Evolutionary conservation across 208 protist species (phyloP), one percentile per base, ranked within the genome.

Genomic region (Kentomonas sorsogonicus): DNA sequence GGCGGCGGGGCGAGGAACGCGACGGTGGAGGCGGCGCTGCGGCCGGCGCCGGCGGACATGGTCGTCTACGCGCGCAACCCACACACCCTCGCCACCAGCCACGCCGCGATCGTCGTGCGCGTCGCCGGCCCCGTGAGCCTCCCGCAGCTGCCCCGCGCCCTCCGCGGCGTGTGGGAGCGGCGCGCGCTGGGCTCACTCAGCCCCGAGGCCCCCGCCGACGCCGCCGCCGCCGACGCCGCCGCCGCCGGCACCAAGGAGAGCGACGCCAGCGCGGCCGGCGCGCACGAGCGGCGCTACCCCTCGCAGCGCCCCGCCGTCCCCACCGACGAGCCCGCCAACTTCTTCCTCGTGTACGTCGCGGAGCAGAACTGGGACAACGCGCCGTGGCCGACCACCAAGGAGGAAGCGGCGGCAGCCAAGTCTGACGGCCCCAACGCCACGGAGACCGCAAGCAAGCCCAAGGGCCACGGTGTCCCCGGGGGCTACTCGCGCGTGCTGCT

Each of bases 311-410:
- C n/a, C n/a, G n/a, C n/a, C n/a, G n/a, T n/a, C n/a, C n/a, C n/a
- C n/a, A n/a, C n/a, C n/a, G n/a, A n/a, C n/a, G n/a, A n/a, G n/a
- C n/a, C n/a, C n/a, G n/a, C n/a, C n/a, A n/a, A n/a, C n/a, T n/a
- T n/a, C n/a, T n/a, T n/a, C n/a, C n/a, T n/a, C n/a, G 70, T 91
- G 29, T 77, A 74, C 46, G 39, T 94, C 4, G 87, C 82, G 25
- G 83, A 94, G 72, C 87, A 94, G 64, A 94, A 94, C 73, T 94
- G 83, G 83, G 54, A 69, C 15, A 86, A 77, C 52, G 50, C 25
- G 20, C 60, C 31, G 18, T 94, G 87, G 87, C 74, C 77, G 5
- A 52, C 71, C 29, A 48, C 62, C 2, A 39, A 77, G 54, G 26
- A 15, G 0, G 47, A 11, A 2, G 29, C 18, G 20, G 57, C 54